phyloP scores from a whole-genome alignment of 1,284 basidiomycete genomes.

The Austroboletus novae-zelandiae region DNA sequence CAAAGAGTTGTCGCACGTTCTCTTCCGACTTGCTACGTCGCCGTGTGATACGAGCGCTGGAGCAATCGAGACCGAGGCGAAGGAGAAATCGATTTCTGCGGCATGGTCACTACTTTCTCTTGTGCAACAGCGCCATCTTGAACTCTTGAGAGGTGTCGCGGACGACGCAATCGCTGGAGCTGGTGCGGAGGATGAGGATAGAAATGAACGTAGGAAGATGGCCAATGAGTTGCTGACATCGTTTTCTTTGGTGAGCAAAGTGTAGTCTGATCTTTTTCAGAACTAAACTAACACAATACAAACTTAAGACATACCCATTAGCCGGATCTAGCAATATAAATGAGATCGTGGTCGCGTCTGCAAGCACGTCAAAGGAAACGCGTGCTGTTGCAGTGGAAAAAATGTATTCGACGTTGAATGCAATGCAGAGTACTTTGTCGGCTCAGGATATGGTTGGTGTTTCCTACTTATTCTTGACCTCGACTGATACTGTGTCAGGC shows the following conservation, averaged over 20 bases:
- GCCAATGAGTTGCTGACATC: slow-evolving; percentile 54
- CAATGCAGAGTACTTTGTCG: slow-evolving; percentile 21
- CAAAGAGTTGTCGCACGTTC: slow-evolving; percentile 34
- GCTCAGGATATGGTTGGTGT: slow-evolving; percentile 33
- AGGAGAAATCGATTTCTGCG: slow-evolving; percentile 9
- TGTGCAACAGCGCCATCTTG: slow-evolving; percentile 54
- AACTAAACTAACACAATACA: neutral
- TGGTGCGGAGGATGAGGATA: slow-evolving; percentile 36
- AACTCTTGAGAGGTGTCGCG: slow-evolving; percentile 42
- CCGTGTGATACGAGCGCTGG: slow-evolving; percentile 8
- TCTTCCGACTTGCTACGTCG: slow-evolving; percentile 32
- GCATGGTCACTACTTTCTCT: slow-evolving; percentile 39
- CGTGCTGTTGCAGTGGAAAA: slow-evolving; percentile 52
- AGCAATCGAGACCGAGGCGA: slow-evolving; percentile 8
- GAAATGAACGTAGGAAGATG: slow-evolving; percentile 39
- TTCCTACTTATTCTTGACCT: neutral
- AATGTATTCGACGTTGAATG: slow-evolving; percentile 40
- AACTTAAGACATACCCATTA: slow-evolving; percentile 27
- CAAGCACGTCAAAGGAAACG: slow-evolving; percentile 46
- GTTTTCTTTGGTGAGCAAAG: slow-evolving; percentile 47
- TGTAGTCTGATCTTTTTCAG: neutral
- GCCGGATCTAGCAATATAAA: slow-evolving; percentile 31
- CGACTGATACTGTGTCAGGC: slow-evolving; percentile 34
- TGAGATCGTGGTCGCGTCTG: slow-evolving; percentile 55
- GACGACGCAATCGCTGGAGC: slow-evolving; percentile 36